Conservation (phyloP, 306 rosid genomes). For the Arachis hypogaea region DNA sequence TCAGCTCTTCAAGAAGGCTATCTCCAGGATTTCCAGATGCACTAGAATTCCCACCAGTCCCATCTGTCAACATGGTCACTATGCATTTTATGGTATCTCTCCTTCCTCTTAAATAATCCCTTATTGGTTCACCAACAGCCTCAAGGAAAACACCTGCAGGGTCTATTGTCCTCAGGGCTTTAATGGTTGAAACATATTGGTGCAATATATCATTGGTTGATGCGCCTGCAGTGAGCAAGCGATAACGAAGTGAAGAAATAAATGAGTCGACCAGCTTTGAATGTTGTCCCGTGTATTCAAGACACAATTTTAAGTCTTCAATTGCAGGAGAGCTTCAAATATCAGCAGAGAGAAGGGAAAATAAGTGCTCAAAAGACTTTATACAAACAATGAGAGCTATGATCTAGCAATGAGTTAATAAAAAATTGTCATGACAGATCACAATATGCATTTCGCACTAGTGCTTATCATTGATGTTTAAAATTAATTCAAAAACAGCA, state of each 20-base stretch:
- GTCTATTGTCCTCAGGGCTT: slow-evolving; percentile 92
- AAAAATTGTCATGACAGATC: slow-evolving; percentile 2
- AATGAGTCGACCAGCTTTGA: slow-evolving; percentile 97
- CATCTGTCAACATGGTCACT: slow-evolving; percentile 97
- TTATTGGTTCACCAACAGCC: slow-evolving; percentile 96
- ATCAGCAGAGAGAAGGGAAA: slow-evolving; percentile 31
- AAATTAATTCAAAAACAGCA: background rate
- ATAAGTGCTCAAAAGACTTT: slow-evolving; percentile 30
- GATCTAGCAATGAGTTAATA: slow-evolving; percentile 19
- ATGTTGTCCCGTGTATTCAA: slow-evolving; percentile 96
- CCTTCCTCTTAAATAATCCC: slow-evolving; percentile 95
- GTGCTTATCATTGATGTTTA: background rate
- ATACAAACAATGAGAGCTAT: slow-evolving; percentile 35
- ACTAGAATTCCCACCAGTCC: slow-evolving; percentile 81
- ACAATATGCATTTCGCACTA: background rate
- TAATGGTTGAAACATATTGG: slow-evolving; percentile 95
- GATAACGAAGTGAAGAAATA: slow-evolving; percentile 87
- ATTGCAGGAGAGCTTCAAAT: slow-evolving; percentile 86
- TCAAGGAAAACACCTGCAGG: slow-evolving; percentile 98
- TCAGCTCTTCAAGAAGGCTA: slow-evolving; percentile 98
- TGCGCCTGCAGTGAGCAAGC: slow-evolving; percentile 98
- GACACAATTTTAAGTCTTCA: slow-evolving; percentile 89
- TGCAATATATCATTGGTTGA: slow-evolving; percentile 97
- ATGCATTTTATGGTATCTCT: slow-evolving; percentile 97
- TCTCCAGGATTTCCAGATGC: slow-evolving; percentile 90